Percentiles rank a stretch among this genome's conserved stretches.
These are phyloP conservation scores for Cryphonectria parasitica DNA, from an alignment of 2,329 filamentous ascomycete genomes.

Conservation along the genomic window DNA sequence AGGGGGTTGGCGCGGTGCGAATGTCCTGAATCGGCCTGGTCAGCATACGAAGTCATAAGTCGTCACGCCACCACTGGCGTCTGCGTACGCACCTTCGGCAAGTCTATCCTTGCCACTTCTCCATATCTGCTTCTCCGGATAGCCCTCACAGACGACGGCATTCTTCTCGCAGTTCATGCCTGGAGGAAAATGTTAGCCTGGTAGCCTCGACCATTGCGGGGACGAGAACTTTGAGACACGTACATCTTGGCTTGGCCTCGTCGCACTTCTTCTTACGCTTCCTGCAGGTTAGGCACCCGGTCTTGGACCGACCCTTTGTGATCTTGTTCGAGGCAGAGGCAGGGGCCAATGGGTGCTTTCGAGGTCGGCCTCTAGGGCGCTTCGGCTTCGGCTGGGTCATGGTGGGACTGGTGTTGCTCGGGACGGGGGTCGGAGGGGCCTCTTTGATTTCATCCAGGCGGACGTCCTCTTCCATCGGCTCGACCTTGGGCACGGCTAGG, in stretches of 20 bases:
- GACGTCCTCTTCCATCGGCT: slow-evolving; percentile 60
- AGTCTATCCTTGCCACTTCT: slow-evolving; percentile 79
- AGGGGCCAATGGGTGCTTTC: slow-evolving; percentile 74
- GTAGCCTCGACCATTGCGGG: background rate
- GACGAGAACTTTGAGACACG: slow-evolving; percentile 39
- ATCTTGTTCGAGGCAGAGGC: slow-evolving; percentile 66
- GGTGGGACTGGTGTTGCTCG: slow-evolving; percentile 32
- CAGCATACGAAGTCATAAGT: background rate
- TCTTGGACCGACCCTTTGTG: slow-evolving; percentile 76
- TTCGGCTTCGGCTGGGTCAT: slow-evolving; percentile 51
- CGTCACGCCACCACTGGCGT: background rate
- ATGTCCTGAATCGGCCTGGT: slow-evolving; percentile 9
- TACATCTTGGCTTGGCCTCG: slow-evolving; percentile 69
- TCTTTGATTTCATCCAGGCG: slow-evolving; percentile 57
- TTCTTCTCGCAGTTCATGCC: slow-evolving; percentile 92
- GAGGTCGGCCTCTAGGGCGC: slow-evolving; percentile 76
- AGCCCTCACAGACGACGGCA: slow-evolving; percentile 87
- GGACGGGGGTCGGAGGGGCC: slow-evolving; percentile 41
- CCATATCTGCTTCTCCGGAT: slow-evolving; percentile 85
- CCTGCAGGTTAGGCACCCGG: slow-evolving; percentile 69
- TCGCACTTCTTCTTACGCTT: slow-evolving; percentile 76
- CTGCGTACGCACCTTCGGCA: slow-evolving; percentile 65
- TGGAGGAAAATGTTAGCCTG: slow-evolving; percentile 38
- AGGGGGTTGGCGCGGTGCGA: slow-evolving; percentile 48
- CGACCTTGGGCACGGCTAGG: slow-evolving; percentile 57